Evolutionary conservation across 192 early-diverging fungal genomes (phyloP), one percentile per base, ranked within the genome.

Genomic region (Allomyces macrogynus): DNA sequence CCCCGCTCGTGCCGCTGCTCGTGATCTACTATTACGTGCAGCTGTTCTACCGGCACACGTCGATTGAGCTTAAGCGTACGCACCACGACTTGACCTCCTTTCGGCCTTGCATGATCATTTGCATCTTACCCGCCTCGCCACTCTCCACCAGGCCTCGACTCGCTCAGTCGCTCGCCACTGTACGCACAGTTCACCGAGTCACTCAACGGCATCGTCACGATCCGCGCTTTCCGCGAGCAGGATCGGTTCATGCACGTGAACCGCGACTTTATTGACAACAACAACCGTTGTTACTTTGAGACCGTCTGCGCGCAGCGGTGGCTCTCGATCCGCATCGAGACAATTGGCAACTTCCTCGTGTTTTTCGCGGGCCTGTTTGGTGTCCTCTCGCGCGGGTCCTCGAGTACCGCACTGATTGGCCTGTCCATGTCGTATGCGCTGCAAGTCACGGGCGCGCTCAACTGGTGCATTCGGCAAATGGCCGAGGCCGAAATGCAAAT

Each of bases 221-320:
- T 97, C 67, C 79, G 92, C n/a, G 90, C 91, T 0, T 94, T 87
- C 67, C 66, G 78, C 63, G 90, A 86, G 65, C 85, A 95, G 68
- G 64, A 75, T 0, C 86, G 90, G 24, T 97, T 95, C 66, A 75
- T 87, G 5, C 67, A 64, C 7, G 73, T 74, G 12, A 95, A 89
- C 68, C 83, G 86, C 67, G 63, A 69, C 32, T 73, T 75, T 61
- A 73, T 91, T 1, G 87, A 92, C 65, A 68, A 69, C 23, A 89
- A 92, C 75, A 92, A 87, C 60, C 74, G 81, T 12, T 85, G 89
- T 3, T 90, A 88, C 68, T 91, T 84, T 67, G 75, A 92, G 24
- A 79, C 82, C 54, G 69, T 85, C 49, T 76, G 80, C 43, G 80
- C 87, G 24, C 85, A 88, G 43, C 83, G 91, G 49, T 87, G 86